Evolutionary conservation across 345 rosid genomes (phyloP).

Genomic region (Eucalyptus fibrosa): DNA sequence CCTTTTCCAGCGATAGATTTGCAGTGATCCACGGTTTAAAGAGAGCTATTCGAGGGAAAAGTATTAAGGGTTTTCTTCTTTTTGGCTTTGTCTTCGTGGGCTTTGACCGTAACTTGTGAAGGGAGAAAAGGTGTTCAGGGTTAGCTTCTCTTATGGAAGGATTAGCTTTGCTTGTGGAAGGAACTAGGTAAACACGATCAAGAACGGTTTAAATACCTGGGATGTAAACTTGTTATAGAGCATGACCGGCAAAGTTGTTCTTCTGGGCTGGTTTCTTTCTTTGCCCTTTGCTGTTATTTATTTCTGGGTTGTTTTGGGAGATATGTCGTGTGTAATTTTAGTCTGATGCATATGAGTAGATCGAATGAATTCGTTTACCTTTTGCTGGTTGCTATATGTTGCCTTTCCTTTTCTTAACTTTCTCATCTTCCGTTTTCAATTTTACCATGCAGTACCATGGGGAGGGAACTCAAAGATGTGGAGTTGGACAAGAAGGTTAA

Average conservation of each 20-base stretch:
- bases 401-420: not conserved
- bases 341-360: not conserved
- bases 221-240: not conserved
- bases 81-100: not conserved
- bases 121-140: not conserved
- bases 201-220: not conserved
- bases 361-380: not conserved
- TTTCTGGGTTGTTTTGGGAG: not conserved
- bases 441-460: constrained; percentile 53
- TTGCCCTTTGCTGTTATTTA: not conserved
- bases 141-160: not conserved
- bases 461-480: constrained; percentile 47
- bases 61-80: not conserved
- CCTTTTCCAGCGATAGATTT: not conserved
- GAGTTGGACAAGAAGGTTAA: constrained; percentile 49
- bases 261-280: not conserved
- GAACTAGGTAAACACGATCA: not conserved
- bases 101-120: not conserved
- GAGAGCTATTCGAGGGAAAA: not conserved
- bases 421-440: not conserved
- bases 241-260: not conserved
- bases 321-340: not conserved
- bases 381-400: not conserved
- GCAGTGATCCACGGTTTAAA: not conserved
- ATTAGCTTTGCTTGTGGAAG: not conserved